A percentile compares a stretch with the other conserved stretches of the same genome.
Evolutionary conservation across 495 filamentous ascomycete species (phyloP).

Genomic region (Chaetomium fimeti): DNA sequence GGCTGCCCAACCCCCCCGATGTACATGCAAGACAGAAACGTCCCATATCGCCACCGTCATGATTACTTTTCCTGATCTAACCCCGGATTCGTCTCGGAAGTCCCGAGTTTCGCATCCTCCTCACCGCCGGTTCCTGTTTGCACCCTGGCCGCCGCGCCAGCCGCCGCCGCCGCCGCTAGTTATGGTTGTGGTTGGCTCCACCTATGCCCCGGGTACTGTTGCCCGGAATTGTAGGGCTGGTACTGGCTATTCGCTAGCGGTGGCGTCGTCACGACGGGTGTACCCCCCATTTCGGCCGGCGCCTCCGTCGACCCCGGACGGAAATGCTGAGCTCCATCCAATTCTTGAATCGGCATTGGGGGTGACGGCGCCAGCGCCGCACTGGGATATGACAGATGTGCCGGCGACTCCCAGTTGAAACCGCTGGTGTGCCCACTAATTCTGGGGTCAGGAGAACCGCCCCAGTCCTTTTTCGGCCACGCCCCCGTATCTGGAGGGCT

Average conservation of each 20-base stretch:
- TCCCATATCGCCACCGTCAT: slow-evolving; percentile 9
- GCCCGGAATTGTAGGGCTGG: slow-evolving; percentile 4
- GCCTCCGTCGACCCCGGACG: slow-evolving; percentile 9
- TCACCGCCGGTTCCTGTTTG: slow-evolving; percentile 1
- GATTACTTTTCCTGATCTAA: neutral
- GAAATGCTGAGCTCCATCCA: neutral
- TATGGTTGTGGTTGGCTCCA: neutral
- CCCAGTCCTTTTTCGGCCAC: slow-evolving; percentile 25
- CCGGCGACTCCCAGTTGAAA: slow-evolving; percentile 38
- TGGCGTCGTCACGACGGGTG: slow-evolving; percentile 4
- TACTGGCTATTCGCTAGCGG: neutral
- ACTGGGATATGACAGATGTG: slow-evolving; percentile 24
- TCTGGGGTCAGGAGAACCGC: slow-evolving; percentile 21
- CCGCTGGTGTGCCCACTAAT: slow-evolving; percentile 26
- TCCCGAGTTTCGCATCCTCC: neutral
- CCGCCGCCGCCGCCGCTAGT: neutral
- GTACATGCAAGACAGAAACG: neutral
- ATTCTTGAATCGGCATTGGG: slow-evolving; percentile 7
- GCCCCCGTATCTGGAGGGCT: slow-evolving; percentile 17
- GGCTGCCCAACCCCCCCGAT: neutral
- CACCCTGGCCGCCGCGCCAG: neutral
- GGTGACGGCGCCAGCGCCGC: slow-evolving; percentile 5
- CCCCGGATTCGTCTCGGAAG: neutral
- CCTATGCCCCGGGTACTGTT: neutral
- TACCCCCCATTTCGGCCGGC: slow-evolving; percentile 18